These are phyloP conservation scores for Gracilaria gracilis DNA, from an alignment of 23 red algal genomes.

Conservation along the genomic window DNA sequence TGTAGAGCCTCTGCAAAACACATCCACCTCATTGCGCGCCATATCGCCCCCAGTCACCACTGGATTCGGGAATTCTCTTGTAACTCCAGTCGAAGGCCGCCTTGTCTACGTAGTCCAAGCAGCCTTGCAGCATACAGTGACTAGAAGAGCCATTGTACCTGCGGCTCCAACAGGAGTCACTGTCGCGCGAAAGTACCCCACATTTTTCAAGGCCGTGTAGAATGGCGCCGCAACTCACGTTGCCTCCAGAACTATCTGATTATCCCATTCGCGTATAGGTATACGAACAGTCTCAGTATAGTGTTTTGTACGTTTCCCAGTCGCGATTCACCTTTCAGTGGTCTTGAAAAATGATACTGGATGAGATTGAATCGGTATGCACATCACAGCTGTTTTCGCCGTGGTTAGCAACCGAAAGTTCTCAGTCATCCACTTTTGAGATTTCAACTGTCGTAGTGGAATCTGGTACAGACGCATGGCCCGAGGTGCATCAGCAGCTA, in stretches of 20 bases:
- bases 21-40: not conserved
- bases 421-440: not conserved
- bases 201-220: slow-evolving; percentile 12
- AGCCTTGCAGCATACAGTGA: not conserved
- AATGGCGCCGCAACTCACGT: slow-evolving; percentile 1
- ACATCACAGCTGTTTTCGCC: slow-evolving; percentile 29
- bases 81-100: slow-evolving; percentile 3
- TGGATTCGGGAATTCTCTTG: not conserved
- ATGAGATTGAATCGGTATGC: not conserved
- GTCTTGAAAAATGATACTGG: slow-evolving; percentile 12
- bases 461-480: too few species aligned
- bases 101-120: slow-evolving; percentile 27
- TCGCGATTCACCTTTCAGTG: not conserved
- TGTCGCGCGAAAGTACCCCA: not conserved
- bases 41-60: slow-evolving; percentile 9
- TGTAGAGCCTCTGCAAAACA: slow-evolving; percentile 19
- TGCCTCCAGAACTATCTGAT: not conserved
- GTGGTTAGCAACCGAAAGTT: not conserved
- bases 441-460: slow-evolving; percentile 28
- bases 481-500: too few species aligned
- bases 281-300: slow-evolving; percentile 16
- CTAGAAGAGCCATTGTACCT: not conserved
- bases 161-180: not conserved
- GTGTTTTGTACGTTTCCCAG: not conserved
- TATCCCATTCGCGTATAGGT: slow-evolving; percentile 15